Conservation (phyloP, 176 grass and related monocot genomes). For the barley (Hordeum vulgare) region MorexV3_pseudomolecules_assembly NC_058520.1:57634910-57635409, state of each 20-base stretch:
- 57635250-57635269: not conserved
- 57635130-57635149: not conserved
- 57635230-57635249: constrained; percentile 8
- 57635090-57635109: no score
- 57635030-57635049: no score
- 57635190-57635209: not conserved
- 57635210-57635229: not conserved
- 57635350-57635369: constrained; percentile 26
- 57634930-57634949: not conserved
- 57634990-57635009: not conserved
- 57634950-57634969: not conserved
- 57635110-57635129: no score
- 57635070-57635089: no score
- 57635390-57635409: constrained; percentile 10
- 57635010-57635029: not conserved
- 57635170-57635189: not conserved
- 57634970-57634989: not conserved
- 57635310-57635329: not conserved
- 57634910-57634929: not conserved
- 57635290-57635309: not conserved
- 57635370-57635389: constrained; percentile 35
- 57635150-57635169: not conserved
- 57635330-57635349: not conserved
- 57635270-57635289: not conserved
- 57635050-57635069: no score